Percentiles rank a stretch among this genome's conserved stretches.
phyloP scores from a whole-genome alignment of 495 filamentous ascomycete genomes.

The Apiosordaria backusii region DNA sequence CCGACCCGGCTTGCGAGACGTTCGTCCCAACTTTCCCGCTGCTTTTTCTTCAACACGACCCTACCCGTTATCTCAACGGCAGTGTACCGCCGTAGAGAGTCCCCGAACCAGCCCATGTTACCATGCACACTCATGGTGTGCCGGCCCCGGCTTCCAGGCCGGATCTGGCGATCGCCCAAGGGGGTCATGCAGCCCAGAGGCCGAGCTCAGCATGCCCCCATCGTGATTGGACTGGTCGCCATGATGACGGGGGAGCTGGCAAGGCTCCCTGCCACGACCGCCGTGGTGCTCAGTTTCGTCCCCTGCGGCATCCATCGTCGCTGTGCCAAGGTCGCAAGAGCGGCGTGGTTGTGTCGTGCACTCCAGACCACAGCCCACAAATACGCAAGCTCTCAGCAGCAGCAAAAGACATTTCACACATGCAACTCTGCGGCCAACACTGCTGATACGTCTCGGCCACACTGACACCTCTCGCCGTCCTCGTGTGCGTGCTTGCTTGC shows the following conservation, averaged over 20 bases:
- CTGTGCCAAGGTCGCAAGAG: slow-evolving; percentile 19
- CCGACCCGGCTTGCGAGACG: neutral
- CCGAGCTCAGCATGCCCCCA: slow-evolving; percentile 12
- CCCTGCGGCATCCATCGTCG: slow-evolving; percentile 11
- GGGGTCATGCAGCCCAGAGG: slow-evolving; percentile 18
- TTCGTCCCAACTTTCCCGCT: slow-evolving; percentile 4
- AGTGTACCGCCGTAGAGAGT: neutral
- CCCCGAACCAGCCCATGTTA: neutral
- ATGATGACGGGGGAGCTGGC: slow-evolving; percentile 12
- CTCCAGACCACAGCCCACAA: neutral
- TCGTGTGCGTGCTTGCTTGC: neutral
- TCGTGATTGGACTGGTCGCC: slow-evolving; percentile 18
- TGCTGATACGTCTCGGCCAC: slow-evolving; percentile 15
- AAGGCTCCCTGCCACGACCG: slow-evolving; percentile 6
- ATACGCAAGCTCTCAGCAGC: neutral
- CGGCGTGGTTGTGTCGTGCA: slow-evolving; percentile 19
- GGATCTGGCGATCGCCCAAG: slow-evolving; percentile 25
- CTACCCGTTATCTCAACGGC: slow-evolving; percentile 2
- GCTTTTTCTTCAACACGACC: neutral
- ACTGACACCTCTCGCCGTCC: neutral
- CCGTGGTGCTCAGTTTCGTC: slow-evolving; percentile 11
- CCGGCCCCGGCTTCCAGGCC: slow-evolving; percentile 9
- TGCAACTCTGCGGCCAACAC: slow-evolving; percentile 20
- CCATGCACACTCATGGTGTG: slow-evolving; percentile 2
- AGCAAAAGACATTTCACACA: neutral